Evolutionary conservation across 176 grass and related monocot genomes (phyloP).

Genomic region (Olyra latifolia): DNA sequence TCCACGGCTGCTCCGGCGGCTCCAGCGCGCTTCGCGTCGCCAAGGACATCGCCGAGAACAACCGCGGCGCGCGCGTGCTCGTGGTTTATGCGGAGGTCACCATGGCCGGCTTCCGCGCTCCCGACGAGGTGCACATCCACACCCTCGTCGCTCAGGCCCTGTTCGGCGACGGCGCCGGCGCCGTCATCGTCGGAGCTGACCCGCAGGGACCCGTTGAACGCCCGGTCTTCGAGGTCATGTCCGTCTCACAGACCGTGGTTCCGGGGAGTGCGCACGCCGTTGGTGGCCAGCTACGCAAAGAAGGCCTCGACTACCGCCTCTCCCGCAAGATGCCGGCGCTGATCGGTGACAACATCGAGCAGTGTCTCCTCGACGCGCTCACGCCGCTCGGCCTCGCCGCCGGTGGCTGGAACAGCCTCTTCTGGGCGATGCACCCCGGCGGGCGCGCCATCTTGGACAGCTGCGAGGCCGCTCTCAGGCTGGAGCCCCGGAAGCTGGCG

Average conservation of each 20-base stretch:
- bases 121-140: slow-evolving; percentile 36
- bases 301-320: slow-evolving; percentile 10
- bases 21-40: too few species aligned
- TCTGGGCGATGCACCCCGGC: slow-evolving; percentile 57
- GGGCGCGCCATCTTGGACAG: slow-evolving; percentile 38
- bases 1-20: too few species aligned
- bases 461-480: slow-evolving; percentile 19
- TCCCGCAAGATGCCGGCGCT: slow-evolving; percentile 14
- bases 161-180: slow-evolving; percentile 47
- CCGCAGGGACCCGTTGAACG: slow-evolving; percentile 19
- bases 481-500: slow-evolving; percentile 40
- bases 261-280: slow-evolving; percentile 21
- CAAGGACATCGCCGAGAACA: too few species aligned
- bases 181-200: slow-evolving; percentile 46
- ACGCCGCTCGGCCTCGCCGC: slow-evolving; percentile 3
- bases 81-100: too few species aligned
- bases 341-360: slow-evolving; percentile 44
- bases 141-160: slow-evolving; percentile 34
- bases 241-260: slow-evolving; percentile 21
- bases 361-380: slow-evolving; percentile 32
- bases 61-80: too few species aligned
- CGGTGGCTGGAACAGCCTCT: slow-evolving; percentile 39
- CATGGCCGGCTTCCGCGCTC: background rate
- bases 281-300: background rate
- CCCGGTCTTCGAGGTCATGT: slow-evolving; percentile 38